Percentiles rank a stretch among this genome's conserved stretches.
These are phyloP conservation scores for Tuber melanosporum DNA, from an alignment of 495 filamentous ascomycete genomes.

Conservation along the genomic window DNA sequence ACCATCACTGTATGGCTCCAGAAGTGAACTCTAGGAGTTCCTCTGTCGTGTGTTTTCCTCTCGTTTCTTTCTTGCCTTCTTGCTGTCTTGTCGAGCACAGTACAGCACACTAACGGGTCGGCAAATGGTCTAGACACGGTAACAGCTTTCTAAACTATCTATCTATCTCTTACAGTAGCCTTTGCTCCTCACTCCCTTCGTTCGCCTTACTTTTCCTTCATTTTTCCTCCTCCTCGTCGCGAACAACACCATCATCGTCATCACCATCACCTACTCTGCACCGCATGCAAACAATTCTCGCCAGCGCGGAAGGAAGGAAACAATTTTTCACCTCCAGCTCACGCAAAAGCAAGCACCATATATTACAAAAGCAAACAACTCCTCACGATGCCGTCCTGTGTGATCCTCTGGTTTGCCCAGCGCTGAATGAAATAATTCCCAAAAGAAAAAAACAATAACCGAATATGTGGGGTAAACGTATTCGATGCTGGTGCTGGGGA, in stretches of 20 bases:
- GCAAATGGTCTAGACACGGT: not conserved
- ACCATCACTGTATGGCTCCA: not conserved
- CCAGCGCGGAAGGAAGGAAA: not conserved
- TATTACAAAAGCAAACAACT: not conserved
- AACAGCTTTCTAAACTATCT: not conserved
- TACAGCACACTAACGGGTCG: not conserved
- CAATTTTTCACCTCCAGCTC: not conserved
- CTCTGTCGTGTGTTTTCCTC: not conserved
- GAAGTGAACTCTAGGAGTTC: not conserved
- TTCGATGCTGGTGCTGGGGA: not conserved
- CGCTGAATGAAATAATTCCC: not conserved
- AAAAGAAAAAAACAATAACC: not conserved
- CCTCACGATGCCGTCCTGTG: not conserved
- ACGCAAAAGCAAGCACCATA: not conserved
- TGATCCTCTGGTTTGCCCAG: not conserved
- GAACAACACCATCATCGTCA: not conserved
- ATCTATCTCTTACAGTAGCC: not conserved
- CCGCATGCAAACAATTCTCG: not conserved
- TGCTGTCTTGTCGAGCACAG: not conserved
- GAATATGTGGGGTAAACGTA: constrained; percentile 6
- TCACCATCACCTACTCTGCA: not conserved
- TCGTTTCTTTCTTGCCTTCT: not conserved
- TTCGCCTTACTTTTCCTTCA: not conserved
- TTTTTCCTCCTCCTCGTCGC: not conserved
- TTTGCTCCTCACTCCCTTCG: not conserved